A percentile compares a stretch with the other conserved stretches of the same genome.
Evolutionary conservation across 257 asterid genomes (phyloP).

Genomic region (Ocimum tenuiflorum): DNA sequence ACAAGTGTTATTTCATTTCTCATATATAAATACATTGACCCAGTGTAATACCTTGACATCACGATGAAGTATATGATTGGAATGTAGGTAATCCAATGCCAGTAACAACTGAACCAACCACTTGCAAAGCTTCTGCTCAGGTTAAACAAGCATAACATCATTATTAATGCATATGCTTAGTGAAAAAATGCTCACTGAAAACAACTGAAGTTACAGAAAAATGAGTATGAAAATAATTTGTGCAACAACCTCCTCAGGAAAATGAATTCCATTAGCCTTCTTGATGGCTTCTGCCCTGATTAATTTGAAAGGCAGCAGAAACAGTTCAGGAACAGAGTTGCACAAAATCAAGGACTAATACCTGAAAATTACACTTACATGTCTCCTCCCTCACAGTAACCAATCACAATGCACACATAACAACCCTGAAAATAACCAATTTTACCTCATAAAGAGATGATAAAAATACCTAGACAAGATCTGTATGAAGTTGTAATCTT

Average conservation of each 20-base stretch:
- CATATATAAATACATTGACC: background rate
- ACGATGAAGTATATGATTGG: constrained; percentile 85
- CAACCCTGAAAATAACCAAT: constrained; percentile 65
- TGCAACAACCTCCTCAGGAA: constrained; percentile 73
- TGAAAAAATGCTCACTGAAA: background rate
- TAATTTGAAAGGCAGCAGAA: constrained; percentile 16
- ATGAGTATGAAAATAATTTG: constrained; percentile 4
- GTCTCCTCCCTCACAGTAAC: constrained; percentile 99
- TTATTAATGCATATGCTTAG: constrained; percentile 1
- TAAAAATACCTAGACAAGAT: background rate
- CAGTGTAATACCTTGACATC: constrained; percentile 70
- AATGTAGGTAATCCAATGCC: constrained; percentile 94
- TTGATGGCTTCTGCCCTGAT: constrained; percentile 90
- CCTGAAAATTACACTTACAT: constrained; percentile 53
- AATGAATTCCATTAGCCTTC: constrained; percentile 73
- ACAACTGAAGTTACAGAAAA: background rate
- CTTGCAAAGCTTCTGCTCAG: constrained; percentile 82
- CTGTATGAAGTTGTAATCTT: background rate
- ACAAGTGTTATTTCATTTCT: background rate
- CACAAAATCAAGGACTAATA: background rate
- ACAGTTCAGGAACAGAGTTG: background rate
- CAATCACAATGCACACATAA: constrained; percentile 93
- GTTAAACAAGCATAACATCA: constrained; percentile 18
- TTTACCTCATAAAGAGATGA: constrained; percentile 9
- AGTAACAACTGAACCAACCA: constrained; percentile 90